Evolutionary conservation across 2,329 filamentous ascomycete genomes (phyloP).

Genomic region (Fusarium sp.): DNA sequence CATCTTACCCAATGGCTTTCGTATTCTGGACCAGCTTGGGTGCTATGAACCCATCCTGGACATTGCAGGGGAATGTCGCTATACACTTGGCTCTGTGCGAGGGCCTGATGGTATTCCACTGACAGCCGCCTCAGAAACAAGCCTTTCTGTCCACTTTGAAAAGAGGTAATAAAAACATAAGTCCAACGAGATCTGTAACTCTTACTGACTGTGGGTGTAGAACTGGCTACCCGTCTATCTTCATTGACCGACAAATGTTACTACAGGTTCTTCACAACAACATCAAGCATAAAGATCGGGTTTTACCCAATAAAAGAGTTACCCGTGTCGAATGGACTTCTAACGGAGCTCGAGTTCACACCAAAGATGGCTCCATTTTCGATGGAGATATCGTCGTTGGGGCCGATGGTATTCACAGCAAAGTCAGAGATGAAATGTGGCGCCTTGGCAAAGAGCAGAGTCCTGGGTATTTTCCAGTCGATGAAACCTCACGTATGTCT

Average conservation of each 20-base stretch:
- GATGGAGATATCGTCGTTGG: neutral
- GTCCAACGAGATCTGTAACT: too few species aligned
- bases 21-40: neutral
- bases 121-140: neutral
- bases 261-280: neutral
- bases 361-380: neutral
- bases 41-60: neutral
- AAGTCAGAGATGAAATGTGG: neutral
- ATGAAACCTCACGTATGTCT: neutral
- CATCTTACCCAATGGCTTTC: conserved; percentile 3
- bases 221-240: neutral
- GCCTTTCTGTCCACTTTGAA: neutral
- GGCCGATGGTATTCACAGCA: conserved; percentile 1
- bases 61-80: neutral
- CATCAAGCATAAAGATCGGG: neutral
- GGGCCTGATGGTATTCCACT: neutral
- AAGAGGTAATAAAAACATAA: neutral
- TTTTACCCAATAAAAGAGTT: neutral
- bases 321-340: neutral
- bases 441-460: neutral
- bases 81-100: neutral
- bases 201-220: neutral
- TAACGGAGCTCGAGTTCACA: neutral
- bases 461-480: neutral
- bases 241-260: conserved; percentile 4